Base-by-base conservation (phyloP, 2,329 filamentous ascomycete species). In the Neofusicoccum cordaticola region DNA sequence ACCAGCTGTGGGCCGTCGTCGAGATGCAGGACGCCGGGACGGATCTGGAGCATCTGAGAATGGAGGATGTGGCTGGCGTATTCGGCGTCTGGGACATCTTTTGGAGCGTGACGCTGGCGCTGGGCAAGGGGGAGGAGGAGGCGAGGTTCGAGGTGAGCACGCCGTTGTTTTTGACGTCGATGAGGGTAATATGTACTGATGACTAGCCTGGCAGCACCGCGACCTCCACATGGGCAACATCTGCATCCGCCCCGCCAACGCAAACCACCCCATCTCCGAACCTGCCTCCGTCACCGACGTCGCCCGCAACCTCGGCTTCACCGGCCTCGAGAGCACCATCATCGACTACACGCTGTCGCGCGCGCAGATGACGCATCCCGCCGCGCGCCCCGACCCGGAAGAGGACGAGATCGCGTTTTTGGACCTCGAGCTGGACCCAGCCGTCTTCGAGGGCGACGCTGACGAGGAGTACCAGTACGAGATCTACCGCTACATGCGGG, bases 321-420 rank as follows among this genome's bases (percentile, higher is more conserved):
- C 84, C 13, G 79, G 79, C 1, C 74, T 89, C 3, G 84, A 87
- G 68, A 86, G 86, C 1, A 89, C 87, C 0, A 82, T 90, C 27
- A 90, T 90, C 68, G 87, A 90, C 72, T 90, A 89, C 73, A 89
- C 87, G 1, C 81, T 89, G 41, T 88, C 86, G 1, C 83, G 87
- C n/a, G 86, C 85, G 1, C 80, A 82, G 27, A 76, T 88, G 67
- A 64, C 64, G 19, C 53, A 66, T 22, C 47, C 67, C n/a, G 41
- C 62, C 22, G 58, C 63, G 3, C 35, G 37, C 22, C 62, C 69
- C 2, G 66, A 65, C 47, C 42, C 62, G 3, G 56, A 34, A 1
- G 53, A 66, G 44, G 64, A 64, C 51, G 64, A 67, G 53, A 74
- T 82, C 13, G 81, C 80, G 9, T 84, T 77, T 66, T 75, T 80